Conservation (phyloP, 768 basidiomycete genomes). For the Tephrocybe sp. region DNA sequence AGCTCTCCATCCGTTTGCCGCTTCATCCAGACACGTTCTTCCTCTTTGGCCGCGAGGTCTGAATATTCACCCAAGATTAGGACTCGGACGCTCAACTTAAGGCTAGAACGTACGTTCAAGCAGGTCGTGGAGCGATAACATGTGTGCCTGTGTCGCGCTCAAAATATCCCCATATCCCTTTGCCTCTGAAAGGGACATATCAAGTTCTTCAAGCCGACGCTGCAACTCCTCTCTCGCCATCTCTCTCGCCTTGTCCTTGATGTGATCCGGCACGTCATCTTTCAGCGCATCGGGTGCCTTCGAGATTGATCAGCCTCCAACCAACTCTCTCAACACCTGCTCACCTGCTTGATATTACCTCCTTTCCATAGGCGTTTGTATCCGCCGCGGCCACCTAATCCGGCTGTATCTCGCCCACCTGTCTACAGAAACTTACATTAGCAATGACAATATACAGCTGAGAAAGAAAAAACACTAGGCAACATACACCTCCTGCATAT, state of each 20-base stretch:
- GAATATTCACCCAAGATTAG: background rate
- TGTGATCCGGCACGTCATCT: constrained; percentile 56
- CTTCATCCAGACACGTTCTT: constrained; percentile 72
- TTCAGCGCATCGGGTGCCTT: constrained; percentile 56
- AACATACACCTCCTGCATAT: constrained; percentile 63
- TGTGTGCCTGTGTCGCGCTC: constrained; percentile 56
- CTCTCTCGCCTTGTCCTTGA: constrained; percentile 62
- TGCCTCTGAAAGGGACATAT: constrained; percentile 58
- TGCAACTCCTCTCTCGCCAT: constrained; percentile 67
- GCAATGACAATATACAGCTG: too few relatives aligned
- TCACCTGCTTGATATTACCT: constrained; percentile 62
- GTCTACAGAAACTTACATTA: too few relatives aligned
- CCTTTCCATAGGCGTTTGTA: constrained; percentile 66
- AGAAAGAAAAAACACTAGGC: background rate
- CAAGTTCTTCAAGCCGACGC: constrained; percentile 59
- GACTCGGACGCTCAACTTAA: background rate
- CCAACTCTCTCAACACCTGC: background rate
- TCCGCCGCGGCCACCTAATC: constrained; percentile 65
- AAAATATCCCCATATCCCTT: constrained; percentile 54
- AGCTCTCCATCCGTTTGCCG: constrained; percentile 72
- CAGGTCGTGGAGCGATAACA: constrained; percentile 57
- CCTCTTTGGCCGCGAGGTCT: constrained; percentile 70
- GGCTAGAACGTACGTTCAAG: constrained; percentile 55
- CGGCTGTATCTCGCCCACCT: constrained; percentile 66
- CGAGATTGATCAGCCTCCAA: background rate